Evolutionary conservation across 257 asterid species (phyloP).

Genomic region (Penstemon eatonii): DNA sequence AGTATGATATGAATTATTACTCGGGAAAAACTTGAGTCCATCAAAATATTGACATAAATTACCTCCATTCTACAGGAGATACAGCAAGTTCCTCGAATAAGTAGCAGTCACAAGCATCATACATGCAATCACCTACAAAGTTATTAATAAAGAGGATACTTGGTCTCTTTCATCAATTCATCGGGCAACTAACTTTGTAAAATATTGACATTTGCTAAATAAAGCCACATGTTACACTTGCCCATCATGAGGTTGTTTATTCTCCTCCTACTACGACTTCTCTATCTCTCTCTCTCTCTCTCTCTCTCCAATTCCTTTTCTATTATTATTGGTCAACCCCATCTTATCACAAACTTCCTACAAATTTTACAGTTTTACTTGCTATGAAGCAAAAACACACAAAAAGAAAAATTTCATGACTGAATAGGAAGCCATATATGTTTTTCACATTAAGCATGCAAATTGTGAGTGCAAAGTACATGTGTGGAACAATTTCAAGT

Average conservation of each 20-base stretch:
- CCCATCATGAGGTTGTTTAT: not conserved
- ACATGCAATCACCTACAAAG: not conserved
- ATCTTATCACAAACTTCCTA: slow-evolving; percentile 3
- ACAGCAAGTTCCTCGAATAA: not conserved
- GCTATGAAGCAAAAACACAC: not conserved
- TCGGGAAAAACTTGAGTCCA: slow-evolving; percentile 2
- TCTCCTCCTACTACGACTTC: not conserved
- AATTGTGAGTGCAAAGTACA: slow-evolving; percentile 11
- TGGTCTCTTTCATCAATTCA: not conserved
- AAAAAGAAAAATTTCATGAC: not conserved
- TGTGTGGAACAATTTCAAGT: slow-evolving; percentile 4
- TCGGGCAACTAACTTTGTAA: slow-evolving; percentile 2
- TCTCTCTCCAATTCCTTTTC: slow-evolving; percentile 1
- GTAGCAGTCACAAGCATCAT: slow-evolving; percentile 9
- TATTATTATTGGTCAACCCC: not conserved
- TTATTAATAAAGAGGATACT: not conserved
- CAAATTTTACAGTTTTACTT: not conserved
- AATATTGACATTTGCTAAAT: not conserved
- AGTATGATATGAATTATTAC: not conserved
- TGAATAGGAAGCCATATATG: not conserved
- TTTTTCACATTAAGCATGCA: not conserved
- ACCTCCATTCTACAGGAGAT: not conserved
- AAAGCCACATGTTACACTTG: not conserved
- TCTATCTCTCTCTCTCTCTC: not conserved
- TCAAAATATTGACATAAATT: not conserved